Percentiles rank a stretch among this genome's conserved stretches.
Evolutionary conservation across 2,329 filamentous ascomycete genomes (phyloP).

Genomic region (Verticillium isaacii): DNA sequence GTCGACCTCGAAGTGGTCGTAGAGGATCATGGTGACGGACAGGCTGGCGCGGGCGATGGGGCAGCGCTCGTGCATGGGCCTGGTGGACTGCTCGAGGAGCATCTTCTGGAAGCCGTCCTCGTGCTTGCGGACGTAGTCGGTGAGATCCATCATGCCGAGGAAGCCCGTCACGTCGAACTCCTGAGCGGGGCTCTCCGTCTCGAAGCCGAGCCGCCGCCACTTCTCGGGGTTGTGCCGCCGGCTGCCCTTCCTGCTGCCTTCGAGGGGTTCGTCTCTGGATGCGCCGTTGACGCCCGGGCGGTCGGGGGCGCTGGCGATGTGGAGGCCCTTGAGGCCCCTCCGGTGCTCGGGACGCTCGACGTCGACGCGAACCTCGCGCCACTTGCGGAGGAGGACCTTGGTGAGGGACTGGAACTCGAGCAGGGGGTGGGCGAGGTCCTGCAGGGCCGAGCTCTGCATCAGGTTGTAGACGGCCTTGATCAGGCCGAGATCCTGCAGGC

Average conservation of each 20-base stretch:
- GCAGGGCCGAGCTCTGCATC: conserved; percentile 90
- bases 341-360: conserved; percentile 84
- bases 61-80: conserved; percentile 67
- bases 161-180: conserved; percentile 88
- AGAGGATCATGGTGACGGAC: conserved; percentile 80
- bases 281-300: conserved; percentile 25
- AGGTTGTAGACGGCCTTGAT: conserved; percentile 88
- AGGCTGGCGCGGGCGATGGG: conserved; percentile 84
- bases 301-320: conserved; percentile 75
- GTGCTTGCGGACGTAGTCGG: conserved; percentile 87
- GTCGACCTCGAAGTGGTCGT: conserved; percentile 94
- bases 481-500: conserved; percentile 84
- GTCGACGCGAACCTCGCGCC: conserved; percentile 81
- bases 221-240: conserved; percentile 81
- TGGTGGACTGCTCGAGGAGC: conserved; percentile 79
- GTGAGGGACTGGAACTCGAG: conserved; percentile 91
- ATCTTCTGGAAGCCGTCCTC: conserved; percentile 92
- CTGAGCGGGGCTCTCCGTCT: conserved; percentile 77
- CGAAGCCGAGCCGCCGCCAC: conserved; percentile 89
- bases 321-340: conserved; percentile 77
- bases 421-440: conserved; percentile 84
- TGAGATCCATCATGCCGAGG: conserved; percentile 94
- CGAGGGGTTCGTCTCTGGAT: conserved; percentile 26
- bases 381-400: conserved; percentile 81
- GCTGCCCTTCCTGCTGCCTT: conserved; percentile 52